These are phyloP conservation scores for Ceratobasidium sp. DNA, from an alignment of 1,284 basidiomycete species.

Conservation along the genomic window DNA sequence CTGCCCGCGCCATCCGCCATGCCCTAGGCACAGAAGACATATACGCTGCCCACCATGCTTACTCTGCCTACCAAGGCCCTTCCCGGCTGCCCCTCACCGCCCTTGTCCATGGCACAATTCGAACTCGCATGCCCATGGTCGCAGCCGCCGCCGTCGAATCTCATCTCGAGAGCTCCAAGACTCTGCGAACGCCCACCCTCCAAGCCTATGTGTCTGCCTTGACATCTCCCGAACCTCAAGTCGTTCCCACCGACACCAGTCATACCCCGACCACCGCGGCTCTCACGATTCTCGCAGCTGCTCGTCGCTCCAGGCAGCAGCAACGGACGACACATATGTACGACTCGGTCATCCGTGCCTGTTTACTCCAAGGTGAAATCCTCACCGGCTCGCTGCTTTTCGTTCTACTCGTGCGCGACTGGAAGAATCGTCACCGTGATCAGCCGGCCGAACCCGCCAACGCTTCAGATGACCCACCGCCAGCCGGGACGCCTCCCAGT, in stretches of 20 bases:
- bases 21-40: slow-evolving; percentile 16
- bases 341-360: slow-evolving; percentile 63
- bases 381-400: slow-evolving; percentile 73
- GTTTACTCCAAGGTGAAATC: slow-evolving; percentile 76
- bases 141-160: slow-evolving; percentile 21
- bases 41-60: not conserved
- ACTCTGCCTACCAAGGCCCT: slow-evolving; percentile 9
- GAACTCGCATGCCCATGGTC: slow-evolving; percentile 5
- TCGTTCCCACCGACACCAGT: slow-evolving; percentile 8
- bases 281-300: slow-evolving; percentile 38
- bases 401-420: slow-evolving; percentile 67
- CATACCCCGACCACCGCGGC: slow-evolving; percentile 28
- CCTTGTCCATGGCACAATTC: slow-evolving; percentile 22
- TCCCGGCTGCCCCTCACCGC: slow-evolving; percentile 24
- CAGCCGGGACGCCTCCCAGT: not conserved
- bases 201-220: slow-evolving; percentile 23
- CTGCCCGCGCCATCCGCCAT: slow-evolving; percentile 30
- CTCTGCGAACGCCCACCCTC: slow-evolving; percentile 4
- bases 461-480: not conserved
- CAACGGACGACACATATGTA: slow-evolving; percentile 55
- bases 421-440: slow-evolving; percentile 52
- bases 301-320: slow-evolving; percentile 37
- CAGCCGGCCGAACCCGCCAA: slow-evolving; percentile 14
- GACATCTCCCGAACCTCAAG: not conserved
- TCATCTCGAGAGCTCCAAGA: slow-evolving; percentile 7